A percentile compares a stretch with the other conserved stretches of the same genome.
phyloP scores from a whole-genome alignment of 495 filamentous ascomycete species.

The Oleoguttula mirabilis region DNA sequence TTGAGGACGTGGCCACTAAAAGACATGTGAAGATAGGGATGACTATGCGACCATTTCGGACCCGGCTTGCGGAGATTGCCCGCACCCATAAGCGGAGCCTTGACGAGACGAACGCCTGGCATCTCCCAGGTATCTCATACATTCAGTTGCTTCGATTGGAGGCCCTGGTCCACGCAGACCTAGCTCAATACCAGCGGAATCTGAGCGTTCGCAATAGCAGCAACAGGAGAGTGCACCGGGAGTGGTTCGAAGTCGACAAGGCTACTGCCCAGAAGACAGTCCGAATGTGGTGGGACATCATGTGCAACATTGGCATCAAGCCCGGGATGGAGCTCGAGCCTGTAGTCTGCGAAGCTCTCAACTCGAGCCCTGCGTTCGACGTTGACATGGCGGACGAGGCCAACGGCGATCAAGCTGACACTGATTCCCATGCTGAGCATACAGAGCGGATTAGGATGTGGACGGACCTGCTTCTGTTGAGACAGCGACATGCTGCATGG shows the following conservation, averaged over 20 bases:
- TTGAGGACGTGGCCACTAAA: background rate
- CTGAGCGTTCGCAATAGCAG: background rate
- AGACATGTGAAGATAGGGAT: slow-evolving; percentile 5
- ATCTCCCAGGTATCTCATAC: background rate
- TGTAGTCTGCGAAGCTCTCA: background rate
- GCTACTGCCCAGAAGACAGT: slow-evolving; percentile 1
- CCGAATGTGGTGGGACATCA: slow-evolving; percentile 1
- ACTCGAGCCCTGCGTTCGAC: background rate
- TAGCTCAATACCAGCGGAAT: slow-evolving; percentile 1
- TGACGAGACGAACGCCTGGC: background rate
- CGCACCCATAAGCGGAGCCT: background rate
- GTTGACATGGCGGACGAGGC: background rate
- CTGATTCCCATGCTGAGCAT: background rate
- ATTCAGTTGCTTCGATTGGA: slow-evolving; percentile 3
- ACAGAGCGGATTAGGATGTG: background rate
- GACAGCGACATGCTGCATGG: no score
- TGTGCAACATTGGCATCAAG: slow-evolving; percentile 2
- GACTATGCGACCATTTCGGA: background rate
- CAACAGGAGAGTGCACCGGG: background rate
- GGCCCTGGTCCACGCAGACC: slow-evolving; percentile 5
- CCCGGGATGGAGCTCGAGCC: background rate
- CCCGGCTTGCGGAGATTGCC: background rate
- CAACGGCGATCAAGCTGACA: background rate
- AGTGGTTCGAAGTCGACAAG: slow-evolving; percentile 1
- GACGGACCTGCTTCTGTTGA: background rate